Percentiles rank a stretch among this genome's conserved stretches.
phyloP scores from a whole-genome alignment of 257 asterid genomes.

The Paulownia fortunei region DNA sequence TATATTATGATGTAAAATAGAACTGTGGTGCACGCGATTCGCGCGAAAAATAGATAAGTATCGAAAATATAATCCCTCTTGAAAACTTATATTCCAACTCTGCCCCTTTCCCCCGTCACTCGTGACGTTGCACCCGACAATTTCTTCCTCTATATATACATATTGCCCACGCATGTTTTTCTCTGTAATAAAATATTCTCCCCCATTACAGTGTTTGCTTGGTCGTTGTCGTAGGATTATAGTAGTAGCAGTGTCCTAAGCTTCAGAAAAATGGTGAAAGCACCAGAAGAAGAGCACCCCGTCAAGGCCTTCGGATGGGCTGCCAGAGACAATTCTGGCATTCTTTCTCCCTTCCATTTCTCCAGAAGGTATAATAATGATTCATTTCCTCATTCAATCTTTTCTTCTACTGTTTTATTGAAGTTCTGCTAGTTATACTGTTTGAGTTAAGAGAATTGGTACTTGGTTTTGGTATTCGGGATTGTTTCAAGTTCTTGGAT shows the following conservation, averaged over 20 bases:
- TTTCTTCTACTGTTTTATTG: not conserved
- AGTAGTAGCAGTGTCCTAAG: not conserved
- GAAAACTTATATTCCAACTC: not conserved
- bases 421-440: not conserved
- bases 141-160: not conserved
- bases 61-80: no score
- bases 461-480: no score
- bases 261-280: conserved; percentile 29
- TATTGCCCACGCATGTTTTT: not conserved
- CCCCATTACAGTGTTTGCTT: no score
- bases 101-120: not conserved
- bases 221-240: not conserved
- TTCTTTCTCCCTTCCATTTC: conserved; percentile 40
- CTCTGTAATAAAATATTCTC: not conserved
- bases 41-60: not conserved
- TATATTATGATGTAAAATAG: not conserved
- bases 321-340: conserved; percentile 36
- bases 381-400: no score
- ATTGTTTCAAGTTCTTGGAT: not conserved
- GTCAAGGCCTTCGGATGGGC: conserved; percentile 47
- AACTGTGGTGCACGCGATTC: not conserved
- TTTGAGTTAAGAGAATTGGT: no score
- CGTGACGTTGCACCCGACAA: not conserved
- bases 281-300: conserved; percentile 36
- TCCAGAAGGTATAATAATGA: conserved; percentile 42